Evolutionary conservation across 352 stramenopile genomes (phyloP), one percentile per base, ranked within the genome.

Genomic region (Pythium vanterpoolii): DNA sequence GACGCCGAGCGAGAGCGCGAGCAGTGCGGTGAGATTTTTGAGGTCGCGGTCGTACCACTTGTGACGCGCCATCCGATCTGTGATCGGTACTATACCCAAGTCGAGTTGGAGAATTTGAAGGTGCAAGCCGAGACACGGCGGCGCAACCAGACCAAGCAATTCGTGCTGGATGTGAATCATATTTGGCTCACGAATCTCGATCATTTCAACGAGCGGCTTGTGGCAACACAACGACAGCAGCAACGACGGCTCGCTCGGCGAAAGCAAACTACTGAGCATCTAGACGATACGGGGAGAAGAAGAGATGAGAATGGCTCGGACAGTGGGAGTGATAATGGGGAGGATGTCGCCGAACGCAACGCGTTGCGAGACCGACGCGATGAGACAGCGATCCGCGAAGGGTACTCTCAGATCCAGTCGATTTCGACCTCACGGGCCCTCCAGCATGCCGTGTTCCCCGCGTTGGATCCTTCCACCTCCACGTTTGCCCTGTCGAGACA

Each of bases 141-240:
- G 19, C 72, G 77, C 8, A 93, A 95, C 72, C 69, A 87, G 23
- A 77, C 72, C 50, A 94, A 91, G 60, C 71, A 73, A 10, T 96
- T 96, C 53, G 71, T 96, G 23, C 84, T 92, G 19, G 85, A 96
- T 58, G 90, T 97, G 38, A 90, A 96, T 62, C 83, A 90, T 59
- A 69, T 97, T 28, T 97, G 90, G 90, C 79, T 97, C 49, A 93
- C 87, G 10, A 96, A 97, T 60, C 73, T 97, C 28, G 79, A 91
- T 45, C 87, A 96, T 60, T 92, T 96, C 56, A 87, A 91, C 47
- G 72, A 79, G 26, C 73, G 67, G 34, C 54, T 69, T 51, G 43
- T 65, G 28, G 31, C 42, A 56, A 42, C 45, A 40, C 27, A 66
- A 40, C 58, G 62, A 27, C 33, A 19, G 27, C 55, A 44, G 21